Conservation (phyloP, 371 early-diverging fungal species). For the Apophysomyces variabilis region DNA sequence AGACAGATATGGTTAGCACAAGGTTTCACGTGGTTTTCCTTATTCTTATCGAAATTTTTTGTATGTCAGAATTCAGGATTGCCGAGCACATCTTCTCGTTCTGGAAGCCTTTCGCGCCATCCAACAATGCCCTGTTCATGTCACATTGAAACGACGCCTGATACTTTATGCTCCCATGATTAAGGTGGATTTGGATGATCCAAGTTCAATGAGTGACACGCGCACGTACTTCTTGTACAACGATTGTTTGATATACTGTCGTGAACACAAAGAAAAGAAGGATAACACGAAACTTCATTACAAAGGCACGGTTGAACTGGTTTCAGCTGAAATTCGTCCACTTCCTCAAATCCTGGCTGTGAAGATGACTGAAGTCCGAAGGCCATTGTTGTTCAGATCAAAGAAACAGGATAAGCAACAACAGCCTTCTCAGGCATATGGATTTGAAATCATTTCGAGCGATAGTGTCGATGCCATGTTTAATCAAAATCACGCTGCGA, state of each 20-base stretch:
- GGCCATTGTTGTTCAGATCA: constrained; percentile 16
- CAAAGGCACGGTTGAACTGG: constrained; percentile 22
- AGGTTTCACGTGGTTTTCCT: not conserved
- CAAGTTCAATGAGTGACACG: constrained; percentile 21
- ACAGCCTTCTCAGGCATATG: constrained; percentile 5
- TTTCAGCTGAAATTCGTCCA: constrained; percentile 19
- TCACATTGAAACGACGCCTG: constrained; percentile 30
- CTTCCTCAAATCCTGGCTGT: constrained; percentile 6
- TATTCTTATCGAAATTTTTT: not conserved
- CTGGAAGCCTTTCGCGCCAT: constrained; percentile 25
- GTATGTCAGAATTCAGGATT: constrained; percentile 23
- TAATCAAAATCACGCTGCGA: not conserved
- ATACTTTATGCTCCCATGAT: constrained; percentile 27
- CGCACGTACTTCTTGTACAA: constrained; percentile 39
- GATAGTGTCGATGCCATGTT: constrained; percentile 9
- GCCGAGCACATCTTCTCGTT: constrained; percentile 23
- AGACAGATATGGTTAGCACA: not conserved
- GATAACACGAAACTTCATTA: constrained; percentile 17
- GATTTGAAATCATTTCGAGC: constrained; percentile 11
- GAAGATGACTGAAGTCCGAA: constrained; percentile 10
- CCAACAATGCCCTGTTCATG: constrained; percentile 25
- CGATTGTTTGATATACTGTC: constrained; percentile 26
- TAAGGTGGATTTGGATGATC: constrained; percentile 34
- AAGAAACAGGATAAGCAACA: constrained; percentile 27
- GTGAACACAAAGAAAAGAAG: constrained; percentile 21